Conservation (phyloP, 805 yeast genomes). For the Wickerhamomyces mucosus region DNA sequence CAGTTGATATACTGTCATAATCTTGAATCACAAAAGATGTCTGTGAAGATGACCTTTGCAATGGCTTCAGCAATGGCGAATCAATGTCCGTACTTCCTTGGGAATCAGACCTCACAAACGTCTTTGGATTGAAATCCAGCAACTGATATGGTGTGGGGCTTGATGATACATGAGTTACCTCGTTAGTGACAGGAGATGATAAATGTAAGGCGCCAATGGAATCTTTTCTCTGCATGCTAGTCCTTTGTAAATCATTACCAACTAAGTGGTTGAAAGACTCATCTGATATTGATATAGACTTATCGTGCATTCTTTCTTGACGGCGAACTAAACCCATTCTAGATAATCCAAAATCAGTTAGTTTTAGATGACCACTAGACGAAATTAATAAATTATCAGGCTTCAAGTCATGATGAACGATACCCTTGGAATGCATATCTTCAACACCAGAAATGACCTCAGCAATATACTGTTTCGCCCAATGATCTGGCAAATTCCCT, state of each 20-base stretch:
- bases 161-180: conserved; percentile 1
- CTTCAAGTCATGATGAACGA: conserved; percentile 90
- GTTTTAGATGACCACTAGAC: conserved; percentile 75
- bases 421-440: conserved; percentile 80
- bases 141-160: conserved; percentile 4
- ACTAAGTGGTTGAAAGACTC: conserved; percentile 13
- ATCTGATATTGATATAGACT: conserved; percentile 8
- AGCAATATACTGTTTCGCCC: conserved; percentile 81
- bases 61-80: conserved; percentile 41
- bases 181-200: conserved; percentile 3
- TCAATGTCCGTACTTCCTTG: conserved; percentile 16
- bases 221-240: conserved; percentile 10
- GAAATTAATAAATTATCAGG: conserved; percentile 92
- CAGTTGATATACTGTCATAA: conserved; percentile 28
- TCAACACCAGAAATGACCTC: conserved; percentile 88
- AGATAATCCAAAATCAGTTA: conserved; percentile 93
- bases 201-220: conserved; percentile 12
- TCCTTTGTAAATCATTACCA: conserved; percentile 2
- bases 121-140: conserved; percentile 2
- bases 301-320: conserved; percentile 35
- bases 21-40: conserved; percentile 47
- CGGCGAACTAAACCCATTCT: conserved; percentile 82
- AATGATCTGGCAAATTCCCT: conserved; percentile 75
- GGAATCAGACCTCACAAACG: conserved; percentile 12
- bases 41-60: conserved; percentile 42